phyloP scores from a whole-genome alignment of 768 basidiomycete genomes.

The Collybiopsis confluens region DNA sequence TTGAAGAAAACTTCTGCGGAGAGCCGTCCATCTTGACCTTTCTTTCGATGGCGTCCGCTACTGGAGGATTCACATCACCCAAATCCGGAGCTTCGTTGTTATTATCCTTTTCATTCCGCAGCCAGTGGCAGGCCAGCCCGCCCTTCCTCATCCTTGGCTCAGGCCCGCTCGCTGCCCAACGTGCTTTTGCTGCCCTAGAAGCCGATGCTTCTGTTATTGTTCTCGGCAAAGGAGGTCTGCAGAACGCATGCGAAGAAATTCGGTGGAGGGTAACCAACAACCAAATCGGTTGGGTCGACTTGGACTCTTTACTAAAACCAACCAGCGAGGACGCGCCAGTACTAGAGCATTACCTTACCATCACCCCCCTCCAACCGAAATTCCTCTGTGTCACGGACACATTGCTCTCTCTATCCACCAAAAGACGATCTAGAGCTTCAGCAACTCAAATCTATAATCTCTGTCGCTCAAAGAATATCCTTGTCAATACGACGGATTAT shows the following conservation, averaged over 20 bases:
- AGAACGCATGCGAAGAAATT: constrained; percentile 65
- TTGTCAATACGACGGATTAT: constrained; percentile 84
- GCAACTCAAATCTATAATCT: constrained; percentile 54
- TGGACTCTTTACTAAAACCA: constrained; percentile 32
- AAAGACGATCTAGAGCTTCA: constrained; percentile 45
- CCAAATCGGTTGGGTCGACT: constrained; percentile 58
- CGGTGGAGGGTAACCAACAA: constrained; percentile 52
- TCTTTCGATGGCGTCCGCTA: no score
- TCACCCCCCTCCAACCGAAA: constrained; percentile 17
- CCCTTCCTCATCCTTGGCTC: constrained; percentile 70
- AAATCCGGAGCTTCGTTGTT: constrained; percentile 69
- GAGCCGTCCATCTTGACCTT: no score
- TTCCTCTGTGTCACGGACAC: constrained; percentile 86
- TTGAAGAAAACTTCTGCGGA: no score
- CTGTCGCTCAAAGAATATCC: constrained; percentile 58
- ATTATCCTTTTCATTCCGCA: constrained; percentile 64
- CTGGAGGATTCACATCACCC: constrained; percentile 33
- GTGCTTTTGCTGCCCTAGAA: constrained; percentile 79
- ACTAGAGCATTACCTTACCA: constrained; percentile 44
- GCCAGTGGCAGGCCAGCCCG: constrained; percentile 31
- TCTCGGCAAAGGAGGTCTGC: constrained; percentile 46
- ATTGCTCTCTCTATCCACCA: constrained; percentile 30
- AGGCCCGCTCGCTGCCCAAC: constrained; percentile 75
- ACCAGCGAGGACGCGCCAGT: constrained; percentile 31
- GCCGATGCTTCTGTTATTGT: constrained; percentile 71